A percentile compares a stretch with the other conserved stretches of the same genome.
Evolutionary conservation across 2,329 filamentous ascomycete genomes (phyloP).

Genomic region (Fusarium oligoseptatum): DNA sequence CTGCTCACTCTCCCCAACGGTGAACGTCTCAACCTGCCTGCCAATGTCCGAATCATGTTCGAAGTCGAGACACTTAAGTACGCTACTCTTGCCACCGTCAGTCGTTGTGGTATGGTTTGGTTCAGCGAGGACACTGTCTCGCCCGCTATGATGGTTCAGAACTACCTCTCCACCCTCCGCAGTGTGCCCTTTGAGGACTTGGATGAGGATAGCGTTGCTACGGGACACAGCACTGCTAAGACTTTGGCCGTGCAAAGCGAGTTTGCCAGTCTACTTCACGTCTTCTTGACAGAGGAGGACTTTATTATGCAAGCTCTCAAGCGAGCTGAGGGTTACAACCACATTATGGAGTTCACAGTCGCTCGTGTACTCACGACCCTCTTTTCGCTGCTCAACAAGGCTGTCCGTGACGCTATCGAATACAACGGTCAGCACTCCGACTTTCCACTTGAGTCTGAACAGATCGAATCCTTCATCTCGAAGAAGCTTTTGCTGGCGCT

Average conservation of each 20-base stretch:
- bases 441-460: slow-evolving; percentile 90
- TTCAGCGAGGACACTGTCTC: slow-evolving; percentile 99
- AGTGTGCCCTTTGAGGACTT: slow-evolving; percentile 92
- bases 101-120: slow-evolving; percentile 99
- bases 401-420: slow-evolving; percentile 90
- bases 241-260: slow-evolving; percentile 83
- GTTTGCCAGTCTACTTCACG: slow-evolving; percentile 82
- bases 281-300: slow-evolving; percentile 81
- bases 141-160: slow-evolving; percentile 89
- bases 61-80: slow-evolving; percentile 99
- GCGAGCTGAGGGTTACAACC: slow-evolving; percentile 82
- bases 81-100: slow-evolving; percentile 97
- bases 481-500: slow-evolving; percentile 95
- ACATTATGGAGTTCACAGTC: slow-evolving; percentile 98
- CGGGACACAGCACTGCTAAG: slow-evolving; percentile 81
- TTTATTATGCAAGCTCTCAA: slow-evolving; percentile 84
- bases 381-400: slow-evolving; percentile 96
- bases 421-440: slow-evolving; percentile 96
- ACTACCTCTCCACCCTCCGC: slow-evolving; percentile 88
- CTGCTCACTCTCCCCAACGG: slow-evolving; percentile 96
- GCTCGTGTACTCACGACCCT: slow-evolving; percentile 91
- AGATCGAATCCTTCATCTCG: slow-evolving; percentile 88
- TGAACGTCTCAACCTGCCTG: slow-evolving; percentile 92
- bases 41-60: slow-evolving; percentile 99
- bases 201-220: slow-evolving; percentile 88